These are phyloP conservation scores for Yamadazyma scolyti DNA, from an alignment of 805 yeast species.

Conservation along the genomic window DNA sequence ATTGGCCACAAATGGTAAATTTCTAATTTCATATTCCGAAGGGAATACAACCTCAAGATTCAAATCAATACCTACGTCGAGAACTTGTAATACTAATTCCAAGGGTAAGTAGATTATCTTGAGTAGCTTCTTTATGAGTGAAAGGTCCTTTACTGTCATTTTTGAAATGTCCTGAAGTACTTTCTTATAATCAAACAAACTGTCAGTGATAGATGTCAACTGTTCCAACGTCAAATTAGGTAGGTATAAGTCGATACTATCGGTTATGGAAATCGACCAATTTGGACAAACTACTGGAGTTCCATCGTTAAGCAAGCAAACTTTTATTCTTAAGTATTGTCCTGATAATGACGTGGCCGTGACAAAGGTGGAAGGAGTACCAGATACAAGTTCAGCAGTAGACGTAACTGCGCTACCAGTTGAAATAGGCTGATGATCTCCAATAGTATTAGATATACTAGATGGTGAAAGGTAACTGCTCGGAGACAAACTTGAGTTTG, in stretches of 20 bases:
- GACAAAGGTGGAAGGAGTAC: constrained; percentile 52
- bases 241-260: constrained; percentile 55
- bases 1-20: constrained; percentile 37
- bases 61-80: constrained; percentile 61
- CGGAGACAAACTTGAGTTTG: constrained; percentile 24
- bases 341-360: constrained; percentile 91
- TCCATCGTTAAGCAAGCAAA: constrained; percentile 75
- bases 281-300: constrained; percentile 80
- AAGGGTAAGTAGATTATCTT: constrained; percentile 55
- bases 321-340: constrained; percentile 63
- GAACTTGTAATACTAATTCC: constrained; percentile 48
- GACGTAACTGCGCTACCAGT: constrained; percentile 11
- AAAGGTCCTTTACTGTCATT: constrained; percentile 34
- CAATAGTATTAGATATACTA: constrained; percentile 15
- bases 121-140: constrained; percentile 41
- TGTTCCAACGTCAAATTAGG: constrained; percentile 54
- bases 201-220: constrained; percentile 34
- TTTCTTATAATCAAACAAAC: constrained; percentile 36
- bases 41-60: constrained; percentile 79
- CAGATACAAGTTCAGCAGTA: constrained; percentile 16
- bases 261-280: constrained; percentile 50
- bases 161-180: constrained; percentile 35
- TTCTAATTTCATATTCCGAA: constrained; percentile 43
- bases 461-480: constrained; percentile 38
- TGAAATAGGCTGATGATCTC: constrained; percentile 5